Evolutionary conservation across 192 early-diverging fungal genomes (phyloP).

Genomic region (Umbelopsis sp.): DNA sequence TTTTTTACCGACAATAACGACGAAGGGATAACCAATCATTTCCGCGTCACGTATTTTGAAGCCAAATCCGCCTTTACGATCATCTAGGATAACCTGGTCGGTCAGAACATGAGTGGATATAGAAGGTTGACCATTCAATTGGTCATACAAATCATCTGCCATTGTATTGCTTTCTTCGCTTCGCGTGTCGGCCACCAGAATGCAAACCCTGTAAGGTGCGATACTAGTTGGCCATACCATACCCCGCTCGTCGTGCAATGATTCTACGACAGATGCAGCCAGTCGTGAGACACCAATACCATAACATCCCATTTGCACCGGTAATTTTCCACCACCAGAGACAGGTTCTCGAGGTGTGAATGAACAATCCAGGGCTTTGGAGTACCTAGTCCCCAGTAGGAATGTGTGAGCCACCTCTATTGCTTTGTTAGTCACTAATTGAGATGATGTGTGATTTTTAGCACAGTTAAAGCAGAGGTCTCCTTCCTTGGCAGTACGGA

Average conservation of each 20-base stretch:
- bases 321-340: slow-evolving; percentile 38
- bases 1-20: slow-evolving; percentile 75
- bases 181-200: slow-evolving; percentile 63
- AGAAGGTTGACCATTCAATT: slow-evolving; percentile 26
- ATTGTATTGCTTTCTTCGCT: slow-evolving; percentile 30
- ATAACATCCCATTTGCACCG: slow-evolving; percentile 89
- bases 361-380: slow-evolving; percentile 63
- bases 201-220: slow-evolving; percentile 74
- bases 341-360: slow-evolving; percentile 37
- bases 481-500: slow-evolving; percentile 47
- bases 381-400: slow-evolving; percentile 89
- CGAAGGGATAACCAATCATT: slow-evolving; percentile 81
- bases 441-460: slow-evolving; percentile 12
- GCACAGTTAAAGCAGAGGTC: slow-evolving; percentile 53
- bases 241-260: slow-evolving; percentile 62
- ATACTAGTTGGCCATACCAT: slow-evolving; percentile 82
- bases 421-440: slow-evolving; percentile 50
- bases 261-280: slow-evolving; percentile 79
- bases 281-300: slow-evolving; percentile 88
- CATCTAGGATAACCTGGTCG: slow-evolving; percentile 70
- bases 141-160: slow-evolving; percentile 48
- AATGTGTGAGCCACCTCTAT: slow-evolving; percentile 93
- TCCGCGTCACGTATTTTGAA: slow-evolving; percentile 82
- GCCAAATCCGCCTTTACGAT: slow-evolving; percentile 69
- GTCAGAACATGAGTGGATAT: slow-evolving; percentile 22